A percentile compares a stretch with the other conserved stretches of the same genome.
These are phyloP conservation scores for Sclerotinia borealis DNA, from an alignment of 2,329 filamentous ascomycete genomes.

Conservation along the genomic window DNA sequence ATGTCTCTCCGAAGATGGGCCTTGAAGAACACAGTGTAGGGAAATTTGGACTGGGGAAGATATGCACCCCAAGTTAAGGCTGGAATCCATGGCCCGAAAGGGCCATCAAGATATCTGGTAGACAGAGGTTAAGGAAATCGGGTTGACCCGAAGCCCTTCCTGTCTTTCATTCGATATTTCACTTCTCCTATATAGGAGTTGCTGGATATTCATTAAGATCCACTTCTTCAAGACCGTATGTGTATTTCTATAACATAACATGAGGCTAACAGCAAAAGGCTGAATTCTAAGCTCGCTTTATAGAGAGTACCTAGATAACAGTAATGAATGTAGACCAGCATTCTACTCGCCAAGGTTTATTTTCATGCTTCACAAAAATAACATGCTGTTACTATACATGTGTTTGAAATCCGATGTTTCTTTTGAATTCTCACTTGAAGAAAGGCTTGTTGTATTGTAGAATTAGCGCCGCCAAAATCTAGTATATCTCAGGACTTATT, in stretches of 20 bases:
- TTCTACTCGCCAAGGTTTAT: background rate
- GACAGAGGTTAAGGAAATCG: background rate
- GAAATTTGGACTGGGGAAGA: background rate
- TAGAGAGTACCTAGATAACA: background rate
- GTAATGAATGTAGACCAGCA: background rate
- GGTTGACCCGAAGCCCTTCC: background rate
- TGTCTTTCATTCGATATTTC: background rate
- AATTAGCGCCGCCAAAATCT: too few relatives aligned
- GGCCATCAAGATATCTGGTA: background rate
- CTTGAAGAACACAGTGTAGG: background rate
- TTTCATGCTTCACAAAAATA: too few relatives aligned
- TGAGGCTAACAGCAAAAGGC: too few relatives aligned
- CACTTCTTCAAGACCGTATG: background rate
- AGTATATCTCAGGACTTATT: too few relatives aligned
- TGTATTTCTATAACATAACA: background rate
- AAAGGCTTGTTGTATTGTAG: too few relatives aligned
- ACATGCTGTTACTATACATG: too few relatives aligned
- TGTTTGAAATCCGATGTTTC: too few relatives aligned
- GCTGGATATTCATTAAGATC: background rate
- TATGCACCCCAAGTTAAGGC: background rate
- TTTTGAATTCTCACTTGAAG: too few relatives aligned
- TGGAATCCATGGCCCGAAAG: background rate
- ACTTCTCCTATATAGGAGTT: background rate
- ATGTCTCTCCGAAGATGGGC: background rate
- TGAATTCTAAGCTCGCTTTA: background rate